phyloP scores from a whole-genome alignment of 2,329 filamentous ascomycete species.

The Penicillium brevicompactum region DNA sequence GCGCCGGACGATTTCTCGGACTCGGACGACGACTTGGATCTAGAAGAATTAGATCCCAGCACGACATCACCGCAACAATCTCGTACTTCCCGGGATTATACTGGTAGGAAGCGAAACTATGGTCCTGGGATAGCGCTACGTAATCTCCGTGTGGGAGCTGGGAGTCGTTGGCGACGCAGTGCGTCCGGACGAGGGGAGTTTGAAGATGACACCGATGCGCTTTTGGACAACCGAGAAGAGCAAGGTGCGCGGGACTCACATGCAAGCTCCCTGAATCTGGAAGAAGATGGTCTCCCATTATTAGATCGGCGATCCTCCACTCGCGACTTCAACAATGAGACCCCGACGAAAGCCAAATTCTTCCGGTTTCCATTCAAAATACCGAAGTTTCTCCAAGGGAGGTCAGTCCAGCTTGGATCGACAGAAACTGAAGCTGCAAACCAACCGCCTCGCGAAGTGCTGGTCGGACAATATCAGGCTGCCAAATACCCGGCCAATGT shows the following conservation, averaged over 20 bases:
- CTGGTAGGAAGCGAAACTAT: constrained; percentile 29
- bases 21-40: constrained; percentile 49
- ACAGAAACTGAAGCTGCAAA: constrained; percentile 45
- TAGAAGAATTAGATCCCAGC: constrained; percentile 50
- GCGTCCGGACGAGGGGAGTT: constrained; percentile 35
- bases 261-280: constrained; percentile 55
- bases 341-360: constrained; percentile 53
- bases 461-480: constrained; percentile 73
- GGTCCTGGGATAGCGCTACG: constrained; percentile 47
- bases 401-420: constrained; percentile 28
- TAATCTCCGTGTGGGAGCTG: constrained; percentile 54
- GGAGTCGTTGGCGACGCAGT: constrained; percentile 45
- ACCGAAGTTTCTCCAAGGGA: constrained; percentile 31
- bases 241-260: constrained; percentile 61
- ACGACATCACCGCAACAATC: constrained; percentile 25
- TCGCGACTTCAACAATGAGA: constrained; percentile 37
- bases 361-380: constrained; percentile 70
- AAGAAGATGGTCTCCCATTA: constrained; percentile 75
- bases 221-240: constrained; percentile 66
- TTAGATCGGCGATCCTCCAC: constrained; percentile 50
- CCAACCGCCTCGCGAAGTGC: constrained; percentile 68
- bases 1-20: constrained; percentile 36
- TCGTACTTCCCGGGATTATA: constrained; percentile 32
- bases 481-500: constrained; percentile 84
- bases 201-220: constrained; percentile 67